A percentile compares a stretch with the other conserved stretches of the same genome.
Conservation (phyloP, 2,329 filamentous ascomycete species). For the Fusarium haematococcum region DNA sequence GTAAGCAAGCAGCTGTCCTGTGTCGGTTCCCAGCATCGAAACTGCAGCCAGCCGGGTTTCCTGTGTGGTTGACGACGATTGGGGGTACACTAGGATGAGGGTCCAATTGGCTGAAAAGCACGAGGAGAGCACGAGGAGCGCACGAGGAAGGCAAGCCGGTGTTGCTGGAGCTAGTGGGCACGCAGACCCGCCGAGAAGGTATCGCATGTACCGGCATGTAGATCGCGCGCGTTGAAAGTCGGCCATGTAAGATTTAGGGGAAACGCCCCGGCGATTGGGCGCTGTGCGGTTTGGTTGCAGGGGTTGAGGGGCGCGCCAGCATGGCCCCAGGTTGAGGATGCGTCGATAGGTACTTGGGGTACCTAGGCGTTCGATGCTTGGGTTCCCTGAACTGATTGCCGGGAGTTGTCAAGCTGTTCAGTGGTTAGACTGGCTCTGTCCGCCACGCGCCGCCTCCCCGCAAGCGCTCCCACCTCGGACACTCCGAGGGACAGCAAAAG, state of each 20-base stretch:
- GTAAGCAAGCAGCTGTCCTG: background rate
- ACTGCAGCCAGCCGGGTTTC: background rate
- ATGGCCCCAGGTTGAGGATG: constrained; percentile 9
- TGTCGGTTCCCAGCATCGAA: background rate
- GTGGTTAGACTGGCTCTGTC: constrained; percentile 25
- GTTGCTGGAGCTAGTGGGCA: background rate
- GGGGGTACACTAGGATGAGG: background rate
- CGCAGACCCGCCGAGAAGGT: background rate
- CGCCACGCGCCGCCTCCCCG: constrained; percentile 34
- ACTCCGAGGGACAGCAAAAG: constrained; percentile 27
- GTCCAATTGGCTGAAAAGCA: constrained; percentile 3
- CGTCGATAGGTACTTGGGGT: constrained; percentile 14
- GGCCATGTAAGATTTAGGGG: constrained; percentile 1
- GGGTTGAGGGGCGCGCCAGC: background rate
- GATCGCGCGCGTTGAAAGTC: background rate
- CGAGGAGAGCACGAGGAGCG: background rate
- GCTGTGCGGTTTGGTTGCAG: background rate
- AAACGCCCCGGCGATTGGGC: background rate
- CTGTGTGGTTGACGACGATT: background rate
- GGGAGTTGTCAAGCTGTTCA: constrained; percentile 23
- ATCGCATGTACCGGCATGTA: constrained; percentile 5
- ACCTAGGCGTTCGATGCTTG: background rate
- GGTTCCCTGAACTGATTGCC: background rate
- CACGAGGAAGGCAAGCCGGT: background rate
- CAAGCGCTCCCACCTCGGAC: constrained; percentile 35